These are phyloP conservation scores for Penicillium nucicola DNA, from an alignment of 495 filamentous ascomycete species.

Conservation along the genomic window DNA sequence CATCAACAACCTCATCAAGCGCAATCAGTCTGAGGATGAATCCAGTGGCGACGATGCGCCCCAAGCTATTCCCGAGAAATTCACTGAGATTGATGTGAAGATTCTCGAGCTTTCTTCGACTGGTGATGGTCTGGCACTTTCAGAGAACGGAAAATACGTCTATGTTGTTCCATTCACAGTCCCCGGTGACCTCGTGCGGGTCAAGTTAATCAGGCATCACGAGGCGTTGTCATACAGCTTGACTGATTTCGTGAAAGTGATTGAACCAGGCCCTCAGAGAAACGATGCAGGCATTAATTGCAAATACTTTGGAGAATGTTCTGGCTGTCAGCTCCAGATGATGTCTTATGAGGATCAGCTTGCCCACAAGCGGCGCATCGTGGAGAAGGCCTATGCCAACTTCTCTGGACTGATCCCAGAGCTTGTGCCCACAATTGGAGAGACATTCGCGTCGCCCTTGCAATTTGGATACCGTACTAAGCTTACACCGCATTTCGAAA, in stretches of 20 bases:
- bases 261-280: conserved; percentile 68
- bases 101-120: conserved; percentile 80
- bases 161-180: conserved; percentile 87
- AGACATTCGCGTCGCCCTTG: conserved; percentile 85
- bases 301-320: conserved; percentile 81
- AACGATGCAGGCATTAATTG: conserved; percentile 76
- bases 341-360: conserved; percentile 85
- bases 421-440: conserved; percentile 68
- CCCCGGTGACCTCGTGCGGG: conserved; percentile 77
- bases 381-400: conserved; percentile 88
- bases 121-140: conserved; percentile 77
- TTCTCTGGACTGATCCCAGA: conserved; percentile 80
- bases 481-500: conserved; percentile 90
- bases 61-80: conserved; percentile 57
- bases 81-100: conserved; percentile 74
- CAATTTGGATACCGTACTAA: conserved; percentile 95
- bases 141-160: conserved; percentile 63
- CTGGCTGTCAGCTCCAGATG: conserved; percentile 97
- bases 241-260: conserved; percentile 77
- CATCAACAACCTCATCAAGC: conserved; percentile 60
- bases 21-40: conserved; percentile 38
- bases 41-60: conserved; percentile 15
- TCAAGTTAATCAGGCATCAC: conserved; percentile 72
- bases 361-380: conserved; percentile 74
- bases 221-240: conserved; percentile 59